A percentile compares a stretch with the other conserved stretches of the same genome.
Evolutionary conservation across 345 rosid genomes (phyloP).

Genomic region (Capsella bursapastoris): DNA sequence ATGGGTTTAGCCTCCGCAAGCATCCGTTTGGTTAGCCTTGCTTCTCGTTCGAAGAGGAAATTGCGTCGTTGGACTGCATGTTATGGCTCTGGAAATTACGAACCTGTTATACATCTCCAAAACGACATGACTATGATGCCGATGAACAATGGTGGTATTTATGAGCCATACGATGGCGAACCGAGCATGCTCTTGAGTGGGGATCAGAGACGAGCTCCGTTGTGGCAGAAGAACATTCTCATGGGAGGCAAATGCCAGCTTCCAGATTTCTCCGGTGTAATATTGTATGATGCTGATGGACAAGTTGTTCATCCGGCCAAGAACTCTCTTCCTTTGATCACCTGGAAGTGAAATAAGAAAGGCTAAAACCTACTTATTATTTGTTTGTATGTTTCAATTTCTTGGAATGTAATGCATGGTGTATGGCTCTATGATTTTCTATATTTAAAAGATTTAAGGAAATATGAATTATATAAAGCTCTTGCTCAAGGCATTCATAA

Average conservation of each 20-base stretch:
- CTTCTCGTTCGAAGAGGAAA: constrained; percentile 62
- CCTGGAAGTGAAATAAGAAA: constrained; percentile 61
- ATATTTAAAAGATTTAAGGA: neutral
- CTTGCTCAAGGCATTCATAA: neutral
- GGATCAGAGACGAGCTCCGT: constrained; percentile 48
- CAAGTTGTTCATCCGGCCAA: constrained; percentile 58
- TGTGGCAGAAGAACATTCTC: constrained; percentile 91
- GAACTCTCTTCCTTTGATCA: constrained; percentile 56
- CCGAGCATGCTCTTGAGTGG: constrained; percentile 46
- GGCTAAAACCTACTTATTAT: neutral
- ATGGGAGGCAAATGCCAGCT: constrained; percentile 94
- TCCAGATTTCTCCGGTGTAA: constrained; percentile 90
- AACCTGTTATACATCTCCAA: constrained; percentile 66
- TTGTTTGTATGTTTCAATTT: constrained; percentile 29
- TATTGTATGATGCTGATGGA: constrained; percentile 74
- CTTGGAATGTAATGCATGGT: constrained; percentile 22
- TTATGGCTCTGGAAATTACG: constrained; percentile 56
- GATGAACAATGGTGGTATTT: constrained; percentile 31
- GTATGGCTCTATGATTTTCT: neutral
- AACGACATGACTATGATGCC: constrained; percentile 41
- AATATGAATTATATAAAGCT: neutral
- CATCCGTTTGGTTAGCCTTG: constrained; percentile 56
- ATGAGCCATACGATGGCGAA: constrained; percentile 35
- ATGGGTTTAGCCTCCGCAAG: constrained; percentile 51
- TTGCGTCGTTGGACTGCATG: constrained; percentile 59